Conservation (phyloP, 306 rosid species). For the Cucurbita argyrosperma region DNA sequence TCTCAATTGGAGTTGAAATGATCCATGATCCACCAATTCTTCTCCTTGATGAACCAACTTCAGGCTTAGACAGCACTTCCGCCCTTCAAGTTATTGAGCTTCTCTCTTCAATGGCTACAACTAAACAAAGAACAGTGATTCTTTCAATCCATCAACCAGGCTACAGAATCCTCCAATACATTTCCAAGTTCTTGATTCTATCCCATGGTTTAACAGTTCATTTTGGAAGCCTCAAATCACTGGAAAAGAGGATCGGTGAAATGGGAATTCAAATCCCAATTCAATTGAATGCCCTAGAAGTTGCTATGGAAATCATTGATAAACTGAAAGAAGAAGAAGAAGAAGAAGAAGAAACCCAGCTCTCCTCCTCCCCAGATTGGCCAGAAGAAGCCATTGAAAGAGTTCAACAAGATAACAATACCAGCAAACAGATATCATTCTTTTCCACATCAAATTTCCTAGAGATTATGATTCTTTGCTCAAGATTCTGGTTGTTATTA, state of each 20-base stretch:
- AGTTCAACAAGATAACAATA: conserved; percentile 6
- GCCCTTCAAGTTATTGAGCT: conserved; percentile 60
- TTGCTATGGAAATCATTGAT: conserved; percentile 60
- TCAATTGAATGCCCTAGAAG: conserved; percentile 66
- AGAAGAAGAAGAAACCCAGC: conserved; percentile 16
- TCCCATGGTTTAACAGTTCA: conserved; percentile 59
- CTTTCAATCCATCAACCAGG: conserved; percentile 87
- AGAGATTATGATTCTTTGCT: conserved; percentile 61
- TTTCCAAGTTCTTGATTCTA: conserved; percentile 60
- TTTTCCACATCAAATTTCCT: conserved; percentile 14
- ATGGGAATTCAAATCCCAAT: conserved; percentile 48
- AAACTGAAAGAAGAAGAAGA: conserved; percentile 29
- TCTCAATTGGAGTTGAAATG: conserved; percentile 77
- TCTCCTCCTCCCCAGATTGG: conserved; percentile 16
- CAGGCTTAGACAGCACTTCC: conserved; percentile 58
- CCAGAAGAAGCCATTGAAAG: conserved; percentile 17
- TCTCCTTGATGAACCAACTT: conserved; percentile 76
- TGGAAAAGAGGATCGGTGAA: conserved; percentile 34
- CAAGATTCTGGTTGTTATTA: conserved; percentile 73
- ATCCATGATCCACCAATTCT: conserved; percentile 66
- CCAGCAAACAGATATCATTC: background rate
- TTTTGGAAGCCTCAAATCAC: conserved; percentile 51
- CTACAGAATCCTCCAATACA: conserved; percentile 57
- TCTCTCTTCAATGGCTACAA: conserved; percentile 43
- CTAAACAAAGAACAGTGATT: conserved; percentile 47